phyloP scores from a whole-genome alignment of 768 basidiomycete species.

The Russula dissimulans region DNA sequence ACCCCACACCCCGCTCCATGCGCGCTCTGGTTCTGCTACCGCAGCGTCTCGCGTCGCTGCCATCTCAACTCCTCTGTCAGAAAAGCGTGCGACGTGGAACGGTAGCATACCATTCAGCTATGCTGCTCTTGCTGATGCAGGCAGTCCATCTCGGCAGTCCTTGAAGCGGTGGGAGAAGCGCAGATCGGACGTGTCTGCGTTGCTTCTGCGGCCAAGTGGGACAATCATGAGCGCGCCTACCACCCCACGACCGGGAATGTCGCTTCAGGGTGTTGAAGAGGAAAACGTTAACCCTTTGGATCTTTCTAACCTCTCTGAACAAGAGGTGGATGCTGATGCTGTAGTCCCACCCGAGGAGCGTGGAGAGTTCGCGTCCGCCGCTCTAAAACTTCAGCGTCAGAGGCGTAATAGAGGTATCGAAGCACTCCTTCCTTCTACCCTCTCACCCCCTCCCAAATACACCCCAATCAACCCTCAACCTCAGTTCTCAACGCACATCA shows the following conservation, averaged over 20 bases:
- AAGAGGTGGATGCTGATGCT: background rate
- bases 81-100: slow-evolving; percentile 70
- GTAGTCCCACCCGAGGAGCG: slow-evolving; percentile 21
- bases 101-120: slow-evolving; percentile 39
- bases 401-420: slow-evolving; percentile 43
- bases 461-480: slow-evolving; percentile 8
- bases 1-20: slow-evolving; percentile 25
- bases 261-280: slow-evolving; percentile 33
- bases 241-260: slow-evolving; percentile 23
- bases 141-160: slow-evolving; percentile 37
- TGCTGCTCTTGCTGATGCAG: slow-evolving; percentile 38
- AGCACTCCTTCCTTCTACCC: slow-evolving; percentile 33
- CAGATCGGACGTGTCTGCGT: slow-evolving; percentile 42
- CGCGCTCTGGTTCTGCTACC: slow-evolving; percentile 37
- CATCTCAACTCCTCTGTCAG: slow-evolving; percentile 24
- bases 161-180: slow-evolving; percentile 42
- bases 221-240: slow-evolving; percentile 36
- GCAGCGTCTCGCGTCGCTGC: slow-evolving; percentile 19
- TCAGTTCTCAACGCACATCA: slow-evolving; percentile 14
- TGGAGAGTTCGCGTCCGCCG: slow-evolving; percentile 49
- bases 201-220: slow-evolving; percentile 30
- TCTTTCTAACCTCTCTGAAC: background rate
- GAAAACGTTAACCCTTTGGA: slow-evolving; percentile 26
- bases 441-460: slow-evolving; percentile 20
- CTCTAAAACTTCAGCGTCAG: slow-evolving; percentile 50